A percentile compares a stretch with the other conserved stretches of the same genome.
These are phyloP conservation scores for Eucalyptus microcorys DNA, from an alignment of 345 rosid species.

Conservation along the genomic window DNA sequence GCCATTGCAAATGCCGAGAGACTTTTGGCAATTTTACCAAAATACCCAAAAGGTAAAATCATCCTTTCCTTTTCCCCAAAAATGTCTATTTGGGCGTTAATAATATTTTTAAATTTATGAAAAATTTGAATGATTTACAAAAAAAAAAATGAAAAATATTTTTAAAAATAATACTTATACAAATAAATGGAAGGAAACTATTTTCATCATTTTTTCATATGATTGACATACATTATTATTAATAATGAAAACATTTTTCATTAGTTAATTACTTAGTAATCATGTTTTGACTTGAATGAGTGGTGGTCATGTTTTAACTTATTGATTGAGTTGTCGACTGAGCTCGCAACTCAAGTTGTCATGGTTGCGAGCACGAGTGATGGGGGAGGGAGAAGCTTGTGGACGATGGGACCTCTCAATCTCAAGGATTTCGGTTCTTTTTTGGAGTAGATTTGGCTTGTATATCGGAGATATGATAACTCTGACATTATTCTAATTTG, in stretches of 20 bases:
- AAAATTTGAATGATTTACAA: accelerated
- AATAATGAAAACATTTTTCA: accelerated
- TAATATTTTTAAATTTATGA: no score
- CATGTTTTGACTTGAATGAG: accelerated
- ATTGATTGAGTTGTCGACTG: accelerated
- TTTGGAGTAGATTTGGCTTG: no score
- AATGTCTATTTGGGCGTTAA: accelerated
- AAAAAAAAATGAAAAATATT: no score
- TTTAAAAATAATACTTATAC: neutral
- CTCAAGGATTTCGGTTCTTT: no score
- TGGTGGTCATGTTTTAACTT: accelerated
- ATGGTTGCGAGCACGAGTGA: no score
- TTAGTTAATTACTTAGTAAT: accelerated
- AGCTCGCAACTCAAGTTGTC: no score
- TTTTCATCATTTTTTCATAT: neutral
- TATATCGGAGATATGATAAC: accelerated
- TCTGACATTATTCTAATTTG: no score
- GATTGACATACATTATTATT: accelerated
- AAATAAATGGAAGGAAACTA: neutral
- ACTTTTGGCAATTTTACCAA: neutral
- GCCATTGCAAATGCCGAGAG: neutral
- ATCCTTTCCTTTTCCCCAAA: no score
- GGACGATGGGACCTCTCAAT: no score
- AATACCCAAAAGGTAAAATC: neutral
- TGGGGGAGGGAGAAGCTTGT: no score